A percentile compares a stretch with the other conserved stretches of the same genome.
These are phyloP conservation scores for Orbilia oligospora DNA, from an alignment of 2,329 filamentous ascomycete species.

Conservation along the genomic window DNA sequence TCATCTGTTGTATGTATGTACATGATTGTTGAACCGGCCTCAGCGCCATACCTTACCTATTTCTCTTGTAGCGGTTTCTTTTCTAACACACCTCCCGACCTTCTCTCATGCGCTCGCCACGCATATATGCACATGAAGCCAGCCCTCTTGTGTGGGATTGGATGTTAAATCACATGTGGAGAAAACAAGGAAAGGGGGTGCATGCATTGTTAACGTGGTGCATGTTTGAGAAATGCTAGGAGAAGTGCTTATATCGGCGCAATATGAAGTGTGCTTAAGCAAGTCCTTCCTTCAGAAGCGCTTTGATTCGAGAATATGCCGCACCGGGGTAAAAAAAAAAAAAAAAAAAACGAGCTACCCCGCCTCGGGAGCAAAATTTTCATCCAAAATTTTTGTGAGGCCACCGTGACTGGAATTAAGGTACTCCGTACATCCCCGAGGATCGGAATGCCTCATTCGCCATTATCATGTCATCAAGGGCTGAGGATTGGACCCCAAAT, in stretches of 20 bases:
- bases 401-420: constrained; percentile 7
- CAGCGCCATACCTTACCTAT: not conserved
- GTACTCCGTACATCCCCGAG: not conserved
- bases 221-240: constrained; percentile 16
- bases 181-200: constrained; percentile 20
- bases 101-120: not conserved
- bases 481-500: not conserved
- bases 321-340: constrained; percentile 14
- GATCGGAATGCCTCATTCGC: constrained; percentile 9
- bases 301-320: constrained; percentile 34
- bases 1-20: too few relatives aligned
- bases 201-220: constrained; percentile 18
- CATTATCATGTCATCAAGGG: constrained; percentile 19
- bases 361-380: constrained; percentile 27
- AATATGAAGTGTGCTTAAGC: constrained; percentile 24
- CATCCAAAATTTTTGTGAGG: constrained; percentile 12
- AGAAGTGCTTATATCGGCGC: constrained; percentile 17
- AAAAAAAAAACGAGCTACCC: constrained; percentile 1
- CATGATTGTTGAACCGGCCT: not conserved
- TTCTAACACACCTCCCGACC: constrained; percentile 5
- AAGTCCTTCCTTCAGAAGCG: constrained; percentile 15
- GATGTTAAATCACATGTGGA: not conserved
- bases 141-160: not conserved
- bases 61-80: not conserved
- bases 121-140: constrained; percentile 11